A percentile compares a stretch with the other conserved stretches of the same genome.
Conservation (phyloP, 306 rosid genomes). For the Geum urbanum region DNA sequence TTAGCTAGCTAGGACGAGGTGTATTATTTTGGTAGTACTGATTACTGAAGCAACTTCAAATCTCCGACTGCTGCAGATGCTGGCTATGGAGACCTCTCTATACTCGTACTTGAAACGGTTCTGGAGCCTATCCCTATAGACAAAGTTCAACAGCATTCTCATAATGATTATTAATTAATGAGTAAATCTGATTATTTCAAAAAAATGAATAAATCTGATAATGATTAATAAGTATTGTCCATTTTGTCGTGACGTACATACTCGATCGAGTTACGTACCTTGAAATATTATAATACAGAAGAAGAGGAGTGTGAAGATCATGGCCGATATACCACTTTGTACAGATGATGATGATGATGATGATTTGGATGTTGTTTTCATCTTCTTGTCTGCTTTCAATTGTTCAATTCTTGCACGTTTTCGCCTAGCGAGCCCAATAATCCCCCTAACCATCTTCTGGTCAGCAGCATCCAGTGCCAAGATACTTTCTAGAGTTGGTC, state of each 20-base stretch:
- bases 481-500: constrained; percentile 38
- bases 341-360: constrained; percentile 38
- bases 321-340: constrained; percentile 44
- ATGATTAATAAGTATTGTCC: too few relatives aligned
- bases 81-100: constrained; percentile 2
- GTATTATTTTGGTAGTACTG: background rate
- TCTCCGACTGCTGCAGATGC: constrained; percentile 1
- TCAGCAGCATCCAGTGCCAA: too few relatives aligned
- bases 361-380: constrained; percentile 40
- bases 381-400: constrained; percentile 49
- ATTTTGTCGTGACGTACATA: background rate
- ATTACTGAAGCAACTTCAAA: background rate
- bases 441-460: constrained; percentile 54
- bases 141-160: background rate
- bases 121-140: constrained; percentile 10
- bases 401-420: constrained; percentile 61
- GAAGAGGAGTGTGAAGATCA: constrained; percentile 57
- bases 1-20: background rate
- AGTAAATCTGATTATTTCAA: too few relatives aligned
- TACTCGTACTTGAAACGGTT: background rate
- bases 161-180: background rate
- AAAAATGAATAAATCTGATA: background rate
- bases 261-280: constrained; percentile 35
- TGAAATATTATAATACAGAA: constrained; percentile 49
- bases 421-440: constrained; percentile 52